Percentiles rank a stretch among this genome's conserved stretches.
Conservation (phyloP, 1,284 basidiomycete species). For the Coriolopsis trogii region DNA sequence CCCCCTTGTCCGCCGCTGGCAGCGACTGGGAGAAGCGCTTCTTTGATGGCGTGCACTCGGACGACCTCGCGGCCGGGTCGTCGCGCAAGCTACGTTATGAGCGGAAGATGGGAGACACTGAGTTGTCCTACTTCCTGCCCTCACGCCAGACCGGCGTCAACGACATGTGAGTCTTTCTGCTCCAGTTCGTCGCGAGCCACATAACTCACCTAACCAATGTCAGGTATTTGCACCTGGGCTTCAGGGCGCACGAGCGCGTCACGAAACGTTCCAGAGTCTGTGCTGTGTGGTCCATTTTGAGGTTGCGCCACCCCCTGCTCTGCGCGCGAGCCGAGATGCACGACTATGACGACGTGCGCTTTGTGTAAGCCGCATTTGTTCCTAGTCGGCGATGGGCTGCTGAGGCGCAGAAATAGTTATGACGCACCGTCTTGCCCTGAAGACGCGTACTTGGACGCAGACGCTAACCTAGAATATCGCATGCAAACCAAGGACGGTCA, state of each 20-base stretch:
- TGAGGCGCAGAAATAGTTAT: slow-evolving; percentile 43
- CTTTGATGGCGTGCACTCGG: neutral
- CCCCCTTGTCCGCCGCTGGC: slow-evolving; percentile 22
- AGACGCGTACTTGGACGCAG: slow-evolving; percentile 52
- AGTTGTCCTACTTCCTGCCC: slow-evolving; percentile 74
- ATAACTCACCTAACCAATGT: slow-evolving; percentile 2
- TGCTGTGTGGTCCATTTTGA: slow-evolving; percentile 70
- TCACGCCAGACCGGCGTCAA: slow-evolving; percentile 76
- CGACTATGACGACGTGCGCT: slow-evolving; percentile 64
- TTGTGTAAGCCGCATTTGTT: slow-evolving; percentile 49
- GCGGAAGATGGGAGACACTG: slow-evolving; percentile 62
- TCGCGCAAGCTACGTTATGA: slow-evolving; percentile 32
- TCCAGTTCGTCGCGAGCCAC: neutral
- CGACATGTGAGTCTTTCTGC: slow-evolving; percentile 63
- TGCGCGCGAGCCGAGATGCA: slow-evolving; percentile 61
- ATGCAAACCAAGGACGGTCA: slow-evolving; percentile 56
- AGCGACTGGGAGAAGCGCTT: slow-evolving; percentile 10
- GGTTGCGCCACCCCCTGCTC: slow-evolving; percentile 69
- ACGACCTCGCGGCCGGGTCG: neutral
- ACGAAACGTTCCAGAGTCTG: slow-evolving; percentile 51
- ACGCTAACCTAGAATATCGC: slow-evolving; percentile 52
- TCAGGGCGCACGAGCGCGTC: slow-evolving; percentile 48
- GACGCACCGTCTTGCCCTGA: slow-evolving; percentile 45
- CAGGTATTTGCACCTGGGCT: slow-evolving; percentile 74
- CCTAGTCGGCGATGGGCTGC: slow-evolving; percentile 2